These are phyloP conservation scores for Ceriops tagal DNA, from an alignment of 345 rosid genomes.

Conservation along the genomic window DNA sequence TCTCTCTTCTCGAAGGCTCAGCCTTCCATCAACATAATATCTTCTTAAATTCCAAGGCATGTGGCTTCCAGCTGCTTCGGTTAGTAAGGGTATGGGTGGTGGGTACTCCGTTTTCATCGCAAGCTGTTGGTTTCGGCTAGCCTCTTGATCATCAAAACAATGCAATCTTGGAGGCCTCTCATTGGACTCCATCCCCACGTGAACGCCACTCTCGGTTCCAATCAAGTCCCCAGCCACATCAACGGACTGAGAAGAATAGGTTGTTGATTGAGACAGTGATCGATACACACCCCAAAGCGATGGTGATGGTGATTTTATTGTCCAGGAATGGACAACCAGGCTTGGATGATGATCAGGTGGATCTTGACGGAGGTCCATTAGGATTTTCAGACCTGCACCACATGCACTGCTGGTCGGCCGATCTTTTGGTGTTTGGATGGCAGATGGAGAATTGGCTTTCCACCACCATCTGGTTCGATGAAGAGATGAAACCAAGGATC, in stretches of 20 bases:
- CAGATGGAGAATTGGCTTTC: slow-evolving; percentile 12
- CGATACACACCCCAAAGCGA: not conserved
- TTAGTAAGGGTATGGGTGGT: slow-evolving; percentile 42
- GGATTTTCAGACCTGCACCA: slow-evolving; percentile 30
- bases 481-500: slow-evolving; percentile 22
- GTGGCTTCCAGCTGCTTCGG: slow-evolving; percentile 38
- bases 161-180: not conserved
- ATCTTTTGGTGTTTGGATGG: slow-evolving; percentile 16
- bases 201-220: slow-evolving; percentile 42
- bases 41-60: slow-evolving; percentile 45
- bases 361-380: slow-evolving; percentile 12
- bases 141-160: no score
- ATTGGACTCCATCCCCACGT: slow-evolving; percentile 10
- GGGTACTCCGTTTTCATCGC: slow-evolving; percentile 31
- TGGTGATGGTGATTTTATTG: not conserved
- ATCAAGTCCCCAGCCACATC: slow-evolving; percentile 31
- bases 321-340: slow-evolving; percentile 17
- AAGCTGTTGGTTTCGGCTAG: slow-evolving; percentile 4
- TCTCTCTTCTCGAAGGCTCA: slow-evolving; percentile 40
- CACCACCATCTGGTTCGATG: slow-evolving; percentile 16
- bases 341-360: slow-evolving; percentile 2
- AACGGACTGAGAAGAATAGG: slow-evolving; percentile 12
- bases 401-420: not conserved
- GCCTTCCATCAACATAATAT: slow-evolving; percentile 41
- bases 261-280: slow-evolving; percentile 18